phyloP scores from a whole-genome alignment of 441 rosid species.

The Macaranga tanarius region DNA sequence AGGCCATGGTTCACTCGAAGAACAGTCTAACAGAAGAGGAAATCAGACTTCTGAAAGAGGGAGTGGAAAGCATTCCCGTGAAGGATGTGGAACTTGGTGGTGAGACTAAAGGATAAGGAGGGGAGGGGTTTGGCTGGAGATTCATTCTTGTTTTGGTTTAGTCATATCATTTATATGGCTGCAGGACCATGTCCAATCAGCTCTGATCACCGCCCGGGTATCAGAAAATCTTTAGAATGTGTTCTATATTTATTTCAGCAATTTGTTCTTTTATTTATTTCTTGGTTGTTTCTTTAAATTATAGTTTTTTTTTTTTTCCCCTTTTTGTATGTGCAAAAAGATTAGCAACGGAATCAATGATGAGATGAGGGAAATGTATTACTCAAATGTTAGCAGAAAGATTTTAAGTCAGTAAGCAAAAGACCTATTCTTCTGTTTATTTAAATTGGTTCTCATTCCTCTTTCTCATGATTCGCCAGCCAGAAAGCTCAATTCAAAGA shows the following conservation, averaged over 20 bases:
- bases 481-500: too few relatives aligned
- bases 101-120: conserved; percentile 46
- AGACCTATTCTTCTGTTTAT: too few relatives aligned
- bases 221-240: too few relatives aligned
- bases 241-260: conserved; percentile 6
- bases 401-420: not conserved
- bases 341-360: conserved; percentile 8
- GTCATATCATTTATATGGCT: not conserved
- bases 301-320: conserved; percentile 19
- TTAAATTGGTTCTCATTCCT: too few relatives aligned
- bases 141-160: conserved; percentile 7
- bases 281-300: conserved; percentile 13
- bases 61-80: conserved; percentile 49
- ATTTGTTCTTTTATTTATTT: conserved; percentile 24
- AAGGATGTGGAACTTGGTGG: conserved; percentile 81
- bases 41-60: conserved; percentile 75
- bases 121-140: conserved; percentile 13
- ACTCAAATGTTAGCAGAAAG: not conserved
- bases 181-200: too few relatives aligned
- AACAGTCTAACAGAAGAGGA: conserved; percentile 81
- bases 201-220: too few relatives aligned
- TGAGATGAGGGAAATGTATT: conserved; percentile 8
- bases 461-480: too few relatives aligned
- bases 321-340: conserved; percentile 14
- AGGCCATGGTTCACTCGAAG: conserved; percentile 40